Evolutionary conservation across 1,284 basidiomycete species (phyloP), one percentile per base, ranked within the genome.

Genomic region (Cutaneotrichosporon cavernicola): DNA sequence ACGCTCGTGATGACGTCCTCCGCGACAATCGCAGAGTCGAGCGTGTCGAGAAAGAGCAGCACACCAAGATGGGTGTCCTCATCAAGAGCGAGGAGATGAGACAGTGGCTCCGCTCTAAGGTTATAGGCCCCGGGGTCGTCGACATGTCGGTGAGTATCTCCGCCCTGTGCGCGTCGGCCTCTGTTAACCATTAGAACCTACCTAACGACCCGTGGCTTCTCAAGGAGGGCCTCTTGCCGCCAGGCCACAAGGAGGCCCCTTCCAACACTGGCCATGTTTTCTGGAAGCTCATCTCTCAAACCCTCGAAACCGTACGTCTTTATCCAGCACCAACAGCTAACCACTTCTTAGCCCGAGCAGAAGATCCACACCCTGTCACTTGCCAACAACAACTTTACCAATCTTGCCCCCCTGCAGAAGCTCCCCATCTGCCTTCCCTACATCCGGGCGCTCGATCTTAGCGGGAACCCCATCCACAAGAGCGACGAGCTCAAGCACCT

Each of bases 381-480:
- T 18, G 74, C 74, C 30, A 65, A 73, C 46, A 81, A 81, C 67
- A 64, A 73, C 40, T 72, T 80, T 56, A 38, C 57, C 38, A 62
- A 67, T 55, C 68, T 79, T 14, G n/a, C 53, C 21, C 73, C 75
- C 38, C 72, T 81, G 13, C 60, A 67, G 21, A 68, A 66, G 21
- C 70, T 81, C 11, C 72, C 77, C 10, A 52, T 66, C 22, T 72
- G 58, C 38, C 68, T 81, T 7, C 78, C 78, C 11, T 63, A 79
- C 62, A 71, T 81, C 60, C 72, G 76, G 34, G 77, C 77, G 5
- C 71, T 81, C 18, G 78, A 81, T 60, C 72, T 81, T 32, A 76
- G 74, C 59, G 65, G 72, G 61, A 81, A 81, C 65, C 75, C 75
- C 2, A 73, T 79, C 62, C 58, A 55, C 32, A 51, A 61, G 30